These are phyloP conservation scores for Phoma sp. DNA, from an alignment of 2,329 filamentous ascomycete genomes.

Conservation along the genomic window DNA sequence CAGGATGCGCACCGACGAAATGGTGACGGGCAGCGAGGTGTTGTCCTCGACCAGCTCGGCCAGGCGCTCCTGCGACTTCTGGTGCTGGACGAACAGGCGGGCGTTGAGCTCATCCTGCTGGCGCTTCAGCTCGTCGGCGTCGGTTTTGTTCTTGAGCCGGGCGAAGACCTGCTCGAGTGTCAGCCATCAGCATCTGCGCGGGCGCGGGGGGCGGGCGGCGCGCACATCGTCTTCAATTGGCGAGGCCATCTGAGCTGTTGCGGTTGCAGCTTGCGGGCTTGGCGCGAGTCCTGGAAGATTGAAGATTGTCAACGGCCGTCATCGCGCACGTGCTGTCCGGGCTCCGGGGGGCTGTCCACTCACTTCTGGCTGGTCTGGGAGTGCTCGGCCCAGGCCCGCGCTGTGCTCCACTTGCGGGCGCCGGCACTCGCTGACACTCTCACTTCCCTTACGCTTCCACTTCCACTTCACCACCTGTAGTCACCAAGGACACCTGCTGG, in stretches of 20 bases:
- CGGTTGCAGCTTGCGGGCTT: slow-evolving; percentile 29
- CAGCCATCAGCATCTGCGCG: background rate
- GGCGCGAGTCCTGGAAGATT: slow-evolving; percentile 19
- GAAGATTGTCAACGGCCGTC: slow-evolving; percentile 9
- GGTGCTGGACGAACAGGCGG: slow-evolving; percentile 62
- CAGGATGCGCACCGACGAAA: slow-evolving; percentile 83
- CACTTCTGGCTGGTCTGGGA: background rate
- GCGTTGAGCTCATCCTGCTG: slow-evolving; percentile 66
- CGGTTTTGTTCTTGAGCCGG: slow-evolving; percentile 62
- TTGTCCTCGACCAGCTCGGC: slow-evolving; percentile 78
- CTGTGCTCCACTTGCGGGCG: background rate
- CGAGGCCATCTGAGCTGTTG: slow-evolving; percentile 50
- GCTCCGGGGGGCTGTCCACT: no score
- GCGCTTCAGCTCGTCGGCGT: slow-evolving; percentile 65
- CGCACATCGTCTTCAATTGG: slow-evolving; percentile 56
- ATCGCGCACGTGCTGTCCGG: slow-evolving; percentile 5
- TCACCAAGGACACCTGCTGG: background rate
- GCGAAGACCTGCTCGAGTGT: slow-evolving; percentile 60
- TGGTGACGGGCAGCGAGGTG: slow-evolving; percentile 82
- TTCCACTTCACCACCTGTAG: background rate
- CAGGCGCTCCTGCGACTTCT: slow-evolving; percentile 68
- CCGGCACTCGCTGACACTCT: no score
- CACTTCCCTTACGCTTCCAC: background rate
- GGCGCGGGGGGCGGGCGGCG: background rate
- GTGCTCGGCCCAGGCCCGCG: background rate